Evolutionary conservation across 331 rosid genomes (phyloP).

Genomic region (Phaseolus coccineus): DNA sequence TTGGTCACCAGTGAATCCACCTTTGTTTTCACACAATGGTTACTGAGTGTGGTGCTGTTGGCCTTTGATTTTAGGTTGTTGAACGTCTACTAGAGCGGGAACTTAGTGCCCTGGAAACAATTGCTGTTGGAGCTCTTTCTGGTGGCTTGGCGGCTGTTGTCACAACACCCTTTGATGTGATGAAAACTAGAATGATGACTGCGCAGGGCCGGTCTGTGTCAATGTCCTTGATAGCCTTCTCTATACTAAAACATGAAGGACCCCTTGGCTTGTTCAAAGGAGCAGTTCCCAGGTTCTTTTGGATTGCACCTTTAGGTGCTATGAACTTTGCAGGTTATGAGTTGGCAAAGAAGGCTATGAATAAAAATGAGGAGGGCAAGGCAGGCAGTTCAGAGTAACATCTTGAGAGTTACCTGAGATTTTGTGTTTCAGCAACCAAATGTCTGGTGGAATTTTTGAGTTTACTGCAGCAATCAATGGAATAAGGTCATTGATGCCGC

Average conservation of each 20-base stretch:
- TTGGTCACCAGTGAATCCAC: neutral
- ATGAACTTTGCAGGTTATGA: conserved; percentile 99
- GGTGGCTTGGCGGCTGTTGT: conserved; percentile 97
- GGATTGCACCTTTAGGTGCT: conserved; percentile 99
- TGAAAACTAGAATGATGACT: conserved; percentile 99
- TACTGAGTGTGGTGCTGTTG: conserved; percentile 4
- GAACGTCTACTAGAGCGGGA: conserved; percentile 79
- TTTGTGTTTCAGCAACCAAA: conserved; percentile 39
- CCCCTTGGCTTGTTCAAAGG: conserved; percentile 97
- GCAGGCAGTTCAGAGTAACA: conserved; percentile 56
- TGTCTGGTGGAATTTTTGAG: conserved; percentile 55
- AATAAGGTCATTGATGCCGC: conserved; percentile 52
- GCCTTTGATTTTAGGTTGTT: conserved; percentile 59
- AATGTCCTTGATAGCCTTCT: conserved; percentile 74
- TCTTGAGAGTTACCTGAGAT: neutral
- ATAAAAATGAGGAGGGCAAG: conserved; percentile 70
- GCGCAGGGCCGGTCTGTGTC: conserved; percentile 86
- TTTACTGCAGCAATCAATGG: conserved; percentile 45
- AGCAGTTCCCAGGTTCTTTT: conserved; percentile 94
- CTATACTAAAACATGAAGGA: conserved; percentile 85
- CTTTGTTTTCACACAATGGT: neutral
- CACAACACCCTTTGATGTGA: conserved; percentile 96
- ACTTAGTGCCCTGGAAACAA: conserved; percentile 95
- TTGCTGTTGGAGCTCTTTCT: conserved; percentile 93
- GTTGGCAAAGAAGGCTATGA: conserved; percentile 95